Conservation (phyloP, 495 filamentous ascomycete genomes). For the Daldinia decipiens region DNA sequence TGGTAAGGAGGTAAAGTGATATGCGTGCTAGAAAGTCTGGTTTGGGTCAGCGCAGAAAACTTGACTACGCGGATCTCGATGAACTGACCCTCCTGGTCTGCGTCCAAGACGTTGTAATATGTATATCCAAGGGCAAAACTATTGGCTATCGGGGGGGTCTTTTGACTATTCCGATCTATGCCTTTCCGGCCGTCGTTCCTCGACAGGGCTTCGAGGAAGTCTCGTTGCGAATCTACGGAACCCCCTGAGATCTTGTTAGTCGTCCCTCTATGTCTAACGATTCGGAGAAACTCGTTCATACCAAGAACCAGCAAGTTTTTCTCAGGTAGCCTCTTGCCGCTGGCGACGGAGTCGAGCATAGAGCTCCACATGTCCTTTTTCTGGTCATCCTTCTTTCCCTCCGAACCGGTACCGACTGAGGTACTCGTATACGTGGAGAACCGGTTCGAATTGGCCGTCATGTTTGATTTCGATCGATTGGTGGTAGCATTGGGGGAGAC, state of each 20-base stretch:
- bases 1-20: slow-evolving; percentile 87
- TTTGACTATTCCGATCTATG: slow-evolving; percentile 67
- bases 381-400: slow-evolving; percentile 70
- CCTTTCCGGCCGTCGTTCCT: slow-evolving; percentile 69
- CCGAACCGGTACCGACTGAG: slow-evolving; percentile 55
- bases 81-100: slow-evolving; percentile 85
- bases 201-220: slow-evolving; percentile 85
- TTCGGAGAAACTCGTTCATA: slow-evolving; percentile 52
- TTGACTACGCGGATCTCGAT: slow-evolving; percentile 1
- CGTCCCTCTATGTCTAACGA: slow-evolving; percentile 19
- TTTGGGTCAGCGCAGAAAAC: slow-evolving; percentile 20
- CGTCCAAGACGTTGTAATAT: slow-evolving; percentile 93
- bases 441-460: slow-evolving; percentile 67
- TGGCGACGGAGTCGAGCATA: slow-evolving; percentile 90
- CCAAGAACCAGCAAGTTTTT: slow-evolving; percentile 91
- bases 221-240: slow-evolving; percentile 85
- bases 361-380: slow-evolving; percentile 95
- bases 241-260: slow-evolving; percentile 69
- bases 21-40: slow-evolving; percentile 90
- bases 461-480: slow-evolving; percentile 46
- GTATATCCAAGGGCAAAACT: slow-evolving; percentile 94
- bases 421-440: slow-evolving; percentile 63
- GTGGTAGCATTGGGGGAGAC: slow-evolving; percentile 43
- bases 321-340: slow-evolving; percentile 88
- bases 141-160: slow-evolving; percentile 85